Evolutionary conservation across 768 basidiomycete species (phyloP).

Genomic region (Chalciporus pseudorubinellus): DNA sequence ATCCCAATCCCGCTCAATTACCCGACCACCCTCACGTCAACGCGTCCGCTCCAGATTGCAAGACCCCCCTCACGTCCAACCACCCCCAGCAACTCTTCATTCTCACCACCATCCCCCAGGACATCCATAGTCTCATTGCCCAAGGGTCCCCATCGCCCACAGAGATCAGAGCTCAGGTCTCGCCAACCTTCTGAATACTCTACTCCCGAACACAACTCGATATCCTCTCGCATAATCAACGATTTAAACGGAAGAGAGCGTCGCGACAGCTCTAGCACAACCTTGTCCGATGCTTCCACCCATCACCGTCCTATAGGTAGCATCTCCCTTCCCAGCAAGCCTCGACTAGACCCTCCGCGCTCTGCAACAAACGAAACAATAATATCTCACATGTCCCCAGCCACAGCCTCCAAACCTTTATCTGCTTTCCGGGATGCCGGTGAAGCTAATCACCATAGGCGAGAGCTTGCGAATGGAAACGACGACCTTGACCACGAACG

Average conservation of each 20-base stretch:
- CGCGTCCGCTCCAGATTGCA: constrained; percentile 60
- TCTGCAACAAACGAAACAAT: constrained; percentile 13
- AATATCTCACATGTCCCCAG: constrained; percentile 26
- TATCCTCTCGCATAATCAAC: constrained; percentile 38
- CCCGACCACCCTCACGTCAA: constrained; percentile 38
- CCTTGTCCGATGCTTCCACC: constrained; percentile 43
- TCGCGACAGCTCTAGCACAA: constrained; percentile 52
- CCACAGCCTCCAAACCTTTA: constrained; percentile 46
- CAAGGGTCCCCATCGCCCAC: constrained; percentile 59
- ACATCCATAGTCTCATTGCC: constrained; percentile 41
- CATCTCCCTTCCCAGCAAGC: constrained; percentile 17
- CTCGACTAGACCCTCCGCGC: constrained; percentile 17
- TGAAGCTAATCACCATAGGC: constrained; percentile 47
- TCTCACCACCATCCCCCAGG: constrained; percentile 37
- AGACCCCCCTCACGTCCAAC: constrained; percentile 53
- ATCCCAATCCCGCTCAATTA: constrained; percentile 32
- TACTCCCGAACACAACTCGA: constrained; percentile 47
- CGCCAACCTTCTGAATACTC: constrained; percentile 53
- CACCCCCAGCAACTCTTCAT: constrained; percentile 46
- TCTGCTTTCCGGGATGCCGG: constrained; percentile 67
- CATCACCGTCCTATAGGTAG: constrained; percentile 32
- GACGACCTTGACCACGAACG: constrained; percentile 55
- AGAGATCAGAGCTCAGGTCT: constrained; percentile 62
- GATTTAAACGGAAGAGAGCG: constrained; percentile 31
- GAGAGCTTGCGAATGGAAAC: constrained; percentile 49